Base-by-base conservation (phyloP, 1,139 yeast genomes). In the Diutina scorzettiae region DNA sequence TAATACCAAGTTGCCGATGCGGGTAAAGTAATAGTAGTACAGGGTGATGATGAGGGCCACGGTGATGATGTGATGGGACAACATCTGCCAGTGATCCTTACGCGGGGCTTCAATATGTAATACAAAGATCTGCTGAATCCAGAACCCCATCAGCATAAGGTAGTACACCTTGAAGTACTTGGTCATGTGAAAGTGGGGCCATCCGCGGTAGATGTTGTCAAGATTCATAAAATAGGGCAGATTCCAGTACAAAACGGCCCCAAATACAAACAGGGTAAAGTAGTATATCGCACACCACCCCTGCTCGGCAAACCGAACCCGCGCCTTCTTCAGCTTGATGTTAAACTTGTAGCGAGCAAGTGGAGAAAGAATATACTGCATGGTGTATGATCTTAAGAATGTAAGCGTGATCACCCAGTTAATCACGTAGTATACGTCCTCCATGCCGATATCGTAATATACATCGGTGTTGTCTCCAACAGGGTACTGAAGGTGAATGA, bases 11-110 rank as follows among this genome's bases (percentile, higher is more conserved):
- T 85, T 85, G 27, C 96, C 96, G 44, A 85, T 74, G 39, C 87
- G 71, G 32, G 80, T 76, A 58, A 76, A 82, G 59, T 82, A 78
- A 55, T 75, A 78, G 53, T 69, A 69, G 58, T 86, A 87, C 2
- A 93, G 81, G 1, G 93, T 93, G 18, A 72, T 59, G 37, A 83
- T 71, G 46, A 87, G 68, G 25, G 68, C 52, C 52, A 80, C 71
- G 1, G 96, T 87, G 44, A 87, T 79, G 43, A 87, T 77, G 60
- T 87, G 96, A 57, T 87, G 96, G 42, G 81, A 65, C 54, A 86
- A 76, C 96, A 87, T 87, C 59, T 86, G 95, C 51, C 63, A 60
- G 57, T 84, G 80, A 58, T 87, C 96, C 57, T 85, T 85, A 51
- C 96, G 75, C 48, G 69, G 74, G 47, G 76, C 78, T 60, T 87